Evolutionary conservation across 768 basidiomycete species (phyloP), one percentile per base, ranked within the genome.

Genomic region (Tricholoma bakamatsutake): DNA sequence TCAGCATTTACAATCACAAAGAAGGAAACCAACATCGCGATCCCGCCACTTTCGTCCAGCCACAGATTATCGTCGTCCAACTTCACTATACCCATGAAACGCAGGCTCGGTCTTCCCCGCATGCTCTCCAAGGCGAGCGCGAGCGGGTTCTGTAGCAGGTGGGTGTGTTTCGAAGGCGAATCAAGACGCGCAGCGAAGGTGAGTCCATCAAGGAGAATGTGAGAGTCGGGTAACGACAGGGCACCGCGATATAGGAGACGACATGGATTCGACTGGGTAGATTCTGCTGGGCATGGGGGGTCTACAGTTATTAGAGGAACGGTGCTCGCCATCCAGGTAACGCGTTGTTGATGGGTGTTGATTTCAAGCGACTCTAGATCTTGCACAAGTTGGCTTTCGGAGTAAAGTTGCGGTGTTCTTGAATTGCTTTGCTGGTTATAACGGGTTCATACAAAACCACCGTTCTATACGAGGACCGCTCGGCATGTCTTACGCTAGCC

Each of bases 241-340:
- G 87, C 80, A 7, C 89, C 89, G 50, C 89, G 84, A 63, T 89
- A 91, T 24, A 91, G 78, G 0, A 89, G 77, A 39, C 89, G 85
- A 59, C 80, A 73, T 10, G 64, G 34, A 52, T 48, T 55, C 9
- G 51, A 35, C 48, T 53, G 55, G 11, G 42, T 42, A 28, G 58
- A 27, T 13, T 62, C 62, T 17, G 50, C 17, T 42, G 55, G 51
- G 13, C 59, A 60, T 34, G 64, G 63, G 1, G 67, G 63, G 64
- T 68, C 7, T 49, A 61, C 58, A 52, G 62, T 55, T 39, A 52
- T 47, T 10, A 33, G 24, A 34, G 57, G 59, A 2, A 39, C 33
- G 17, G 49, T 45, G 58, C 55, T 53, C 28, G 54, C 47, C 63
- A 64, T 64, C n/a, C 42, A 28, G 35, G 49, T 33, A 50, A 57